A percentile compares a stretch with the other conserved stretches of the same genome.
phyloP scores from a whole-genome alignment of 805 yeast species.

The Yamadazyma akitaensis region DNA sequence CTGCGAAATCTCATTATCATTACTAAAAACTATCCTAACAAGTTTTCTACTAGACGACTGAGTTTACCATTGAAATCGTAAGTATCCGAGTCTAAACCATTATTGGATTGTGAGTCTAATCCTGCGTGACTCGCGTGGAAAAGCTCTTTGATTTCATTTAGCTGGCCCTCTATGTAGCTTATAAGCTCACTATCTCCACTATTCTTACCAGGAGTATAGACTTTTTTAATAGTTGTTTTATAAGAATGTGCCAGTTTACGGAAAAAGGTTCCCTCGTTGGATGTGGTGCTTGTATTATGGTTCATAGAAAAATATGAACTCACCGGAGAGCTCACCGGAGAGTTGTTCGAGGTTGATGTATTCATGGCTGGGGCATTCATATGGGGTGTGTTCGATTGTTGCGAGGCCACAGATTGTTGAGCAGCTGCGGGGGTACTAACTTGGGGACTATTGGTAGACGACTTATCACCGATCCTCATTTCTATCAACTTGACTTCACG shows the following conservation, averaged over 20 bases:
- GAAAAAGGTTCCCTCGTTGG: slow-evolving; percentile 1
- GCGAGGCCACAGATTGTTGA: background rate
- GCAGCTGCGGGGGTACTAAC: slow-evolving; percentile 4
- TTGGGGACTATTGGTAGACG: background rate
- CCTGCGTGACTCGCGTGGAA: slow-evolving; percentile 2
- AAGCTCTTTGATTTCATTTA: slow-evolving; percentile 10
- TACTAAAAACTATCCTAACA: slow-evolving; percentile 6
- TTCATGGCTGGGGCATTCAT: background rate
- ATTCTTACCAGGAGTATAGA: slow-evolving; percentile 32
- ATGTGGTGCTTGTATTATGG: background rate
- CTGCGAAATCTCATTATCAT: background rate
- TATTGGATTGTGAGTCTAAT: background rate
- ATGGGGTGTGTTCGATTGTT: background rate
- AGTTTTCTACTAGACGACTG: slow-evolving; percentile 14
- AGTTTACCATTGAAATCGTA: slow-evolving; percentile 19
- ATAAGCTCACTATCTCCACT: slow-evolving; percentile 30
- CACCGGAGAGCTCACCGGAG: slow-evolving; percentile 10
- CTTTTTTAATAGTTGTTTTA: slow-evolving; percentile 34
- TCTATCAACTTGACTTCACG: slow-evolving; percentile 45
- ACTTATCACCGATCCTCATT: slow-evolving; percentile 26
- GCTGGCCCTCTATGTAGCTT: slow-evolving; percentile 15
- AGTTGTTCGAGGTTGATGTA: background rate
- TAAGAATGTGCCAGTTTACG: slow-evolving; percentile 18
- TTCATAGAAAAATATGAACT: slow-evolving; percentile 5
- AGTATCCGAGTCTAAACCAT: background rate